These are phyloP conservation scores for Lepidium sativum DNA, from an alignment of 345 rosid genomes.

Conservation along the genomic window DNA sequence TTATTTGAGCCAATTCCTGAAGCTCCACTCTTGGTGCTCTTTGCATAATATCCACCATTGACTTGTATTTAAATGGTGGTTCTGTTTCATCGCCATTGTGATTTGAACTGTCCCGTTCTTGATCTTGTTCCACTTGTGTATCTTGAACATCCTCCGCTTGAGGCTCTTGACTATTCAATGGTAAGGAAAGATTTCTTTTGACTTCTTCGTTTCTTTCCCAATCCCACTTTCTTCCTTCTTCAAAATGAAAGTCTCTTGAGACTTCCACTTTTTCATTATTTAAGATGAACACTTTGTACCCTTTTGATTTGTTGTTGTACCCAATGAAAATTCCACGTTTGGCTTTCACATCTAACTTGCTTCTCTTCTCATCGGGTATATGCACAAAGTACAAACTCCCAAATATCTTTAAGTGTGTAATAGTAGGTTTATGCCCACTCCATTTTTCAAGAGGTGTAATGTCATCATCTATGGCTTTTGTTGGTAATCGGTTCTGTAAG, in stretches of 20 bases:
- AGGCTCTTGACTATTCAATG: no score
- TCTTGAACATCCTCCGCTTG: no score
- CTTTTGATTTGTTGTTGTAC: neutral
- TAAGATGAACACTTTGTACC: neutral
- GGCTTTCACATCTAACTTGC: neutral
- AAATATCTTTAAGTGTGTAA: neutral
- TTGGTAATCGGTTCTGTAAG: neutral
- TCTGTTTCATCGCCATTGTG: no score
- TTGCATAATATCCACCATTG: no score
- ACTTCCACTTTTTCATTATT: neutral
- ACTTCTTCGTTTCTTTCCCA: no score
- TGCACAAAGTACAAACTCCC: neutral
- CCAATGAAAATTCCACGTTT: neutral
- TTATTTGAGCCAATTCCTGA: no score
- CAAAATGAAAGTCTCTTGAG: neutral
- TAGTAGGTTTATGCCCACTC: neutral
- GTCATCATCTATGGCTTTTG: neutral
- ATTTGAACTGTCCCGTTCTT: no score
- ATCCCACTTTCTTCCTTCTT: no score
- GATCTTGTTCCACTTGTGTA: no score
- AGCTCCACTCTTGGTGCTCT: no score
- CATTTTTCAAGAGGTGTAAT: neutral
- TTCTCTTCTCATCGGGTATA: neutral
- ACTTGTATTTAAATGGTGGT: no score
- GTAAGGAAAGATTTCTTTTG: no score